Evolutionary conservation across 108 stramenopile genomes (phyloP).

Genomic region (Parmales sp.): DNA sequence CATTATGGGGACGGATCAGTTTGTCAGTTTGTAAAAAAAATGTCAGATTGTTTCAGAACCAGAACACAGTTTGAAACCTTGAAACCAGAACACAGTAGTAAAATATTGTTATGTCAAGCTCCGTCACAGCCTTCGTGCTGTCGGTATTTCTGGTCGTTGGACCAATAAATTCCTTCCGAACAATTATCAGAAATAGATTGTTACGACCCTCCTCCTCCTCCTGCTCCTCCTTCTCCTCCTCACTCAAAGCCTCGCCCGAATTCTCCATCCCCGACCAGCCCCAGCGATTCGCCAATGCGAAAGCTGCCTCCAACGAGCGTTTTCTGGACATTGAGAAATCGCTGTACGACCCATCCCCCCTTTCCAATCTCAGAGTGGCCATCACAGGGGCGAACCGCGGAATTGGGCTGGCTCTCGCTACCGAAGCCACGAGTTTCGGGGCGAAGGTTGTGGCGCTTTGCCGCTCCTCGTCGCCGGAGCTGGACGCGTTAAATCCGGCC

Average conservation of each 20-base stretch:
- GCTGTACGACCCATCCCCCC: conserved; percentile 24
- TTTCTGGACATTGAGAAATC: conserved; percentile 35
- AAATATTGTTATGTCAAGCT: too few relatives aligned
- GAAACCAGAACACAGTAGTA: too few relatives aligned
- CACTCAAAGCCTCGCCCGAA: not conserved
- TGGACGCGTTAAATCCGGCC: conserved; percentile 26
- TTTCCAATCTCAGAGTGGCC: conserved; percentile 38
- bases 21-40: too few relatives aligned
- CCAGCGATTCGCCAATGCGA: conserved; percentile 30
- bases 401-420: conserved; percentile 31
- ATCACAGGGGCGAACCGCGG: conserved; percentile 41
- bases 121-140: too few relatives aligned
- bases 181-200: too few relatives aligned
- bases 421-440: conserved; percentile 18
- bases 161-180: too few relatives aligned
- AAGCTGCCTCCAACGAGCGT: conserved; percentile 25
- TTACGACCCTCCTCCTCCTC: too few relatives aligned
- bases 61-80: too few relatives aligned
- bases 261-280: conserved; percentile 34
- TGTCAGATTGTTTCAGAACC: too few relatives aligned
- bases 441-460: conserved; percentile 38
- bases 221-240: too few relatives aligned
- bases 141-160: too few relatives aligned
- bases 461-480: conserved; percentile 23
- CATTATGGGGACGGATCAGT: too few relatives aligned